These are phyloP conservation scores for Esteya vermicola DNA, from an alignment of 2,329 filamentous ascomycete genomes.

Conservation along the genomic window DNA sequence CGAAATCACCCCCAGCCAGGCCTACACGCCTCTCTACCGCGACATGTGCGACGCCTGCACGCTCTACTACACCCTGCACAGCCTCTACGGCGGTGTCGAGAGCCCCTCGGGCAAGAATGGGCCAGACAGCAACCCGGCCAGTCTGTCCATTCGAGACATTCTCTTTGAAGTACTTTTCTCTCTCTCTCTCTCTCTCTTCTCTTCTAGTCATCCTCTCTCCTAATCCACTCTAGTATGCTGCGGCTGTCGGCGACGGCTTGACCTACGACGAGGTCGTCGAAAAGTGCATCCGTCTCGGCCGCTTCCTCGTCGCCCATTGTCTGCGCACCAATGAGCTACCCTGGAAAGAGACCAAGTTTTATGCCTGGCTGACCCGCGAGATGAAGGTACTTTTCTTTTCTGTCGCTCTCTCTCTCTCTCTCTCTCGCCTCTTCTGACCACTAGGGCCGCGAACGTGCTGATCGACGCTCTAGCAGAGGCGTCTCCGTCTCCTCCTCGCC, in stretches of 20 bases:
- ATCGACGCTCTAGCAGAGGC: constrained; percentile 4
- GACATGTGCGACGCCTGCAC: constrained; percentile 49
- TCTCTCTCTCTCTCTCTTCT: not conserved
- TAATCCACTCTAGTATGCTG: constrained; percentile 27
- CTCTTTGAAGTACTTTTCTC: constrained; percentile 19
- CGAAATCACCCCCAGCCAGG: constrained; percentile 43
- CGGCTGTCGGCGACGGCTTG: constrained; percentile 36
- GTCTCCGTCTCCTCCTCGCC: not conserved
- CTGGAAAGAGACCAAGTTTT: constrained; percentile 32
- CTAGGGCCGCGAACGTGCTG: constrained; percentile 5
- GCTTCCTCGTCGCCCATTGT: constrained; percentile 39
- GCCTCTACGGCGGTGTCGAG: too few species aligned
- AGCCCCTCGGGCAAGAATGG: too few species aligned
- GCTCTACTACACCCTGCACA: constrained; percentile 48
- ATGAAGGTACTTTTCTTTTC: constrained; percentile 20
- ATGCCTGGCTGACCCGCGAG: constrained; percentile 29
- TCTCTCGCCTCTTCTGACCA: not conserved
- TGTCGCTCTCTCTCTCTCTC: not conserved
- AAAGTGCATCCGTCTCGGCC: constrained; percentile 31
- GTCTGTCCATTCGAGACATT: constrained; percentile 17
- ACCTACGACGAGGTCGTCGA: constrained; percentile 33
- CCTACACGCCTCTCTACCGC: constrained; percentile 41
- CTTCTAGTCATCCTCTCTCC: not conserved
- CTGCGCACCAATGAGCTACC: constrained; percentile 23
- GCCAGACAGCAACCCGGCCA: constrained; percentile 12